A percentile compares a stretch with the other conserved stretches of the same genome.
phyloP scores from a whole-genome alignment of 2,329 filamentous ascomycete species.

The Curvularia spicifera region DNA sequence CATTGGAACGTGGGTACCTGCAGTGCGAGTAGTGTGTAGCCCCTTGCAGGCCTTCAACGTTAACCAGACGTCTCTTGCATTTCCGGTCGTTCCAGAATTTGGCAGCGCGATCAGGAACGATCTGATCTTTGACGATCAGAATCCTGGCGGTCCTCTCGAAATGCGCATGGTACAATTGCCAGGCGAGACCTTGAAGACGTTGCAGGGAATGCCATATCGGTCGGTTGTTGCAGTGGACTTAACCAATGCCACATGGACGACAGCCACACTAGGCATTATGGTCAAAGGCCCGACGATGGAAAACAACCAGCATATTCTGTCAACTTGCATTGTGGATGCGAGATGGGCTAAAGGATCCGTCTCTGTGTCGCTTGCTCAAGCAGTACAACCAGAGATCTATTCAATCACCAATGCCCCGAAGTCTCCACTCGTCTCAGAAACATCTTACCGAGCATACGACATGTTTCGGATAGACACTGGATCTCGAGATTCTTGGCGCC shows the following conservation, averaged over 20 bases:
- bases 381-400: background rate
- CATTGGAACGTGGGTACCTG: background rate
- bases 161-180: background rate
- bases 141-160: background rate
- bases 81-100: background rate
- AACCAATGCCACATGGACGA: background rate
- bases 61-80: background rate
- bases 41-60: background rate
- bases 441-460: conserved; percentile 1
- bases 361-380: background rate
- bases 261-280: background rate
- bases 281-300: background rate
- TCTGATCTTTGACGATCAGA: background rate
- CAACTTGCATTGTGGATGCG: background rate
- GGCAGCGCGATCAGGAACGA: background rate
- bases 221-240: background rate
- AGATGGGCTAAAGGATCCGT: background rate
- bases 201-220: background rate
- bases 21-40: background rate
- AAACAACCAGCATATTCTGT: background rate
- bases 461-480: background rate
- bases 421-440: background rate
- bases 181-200: background rate
- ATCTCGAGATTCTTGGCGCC: background rate
- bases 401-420: background rate